These are phyloP conservation scores for Mallotus repandus DNA, from an alignment of 441 rosid genomes.

Conservation along the genomic window DNA sequence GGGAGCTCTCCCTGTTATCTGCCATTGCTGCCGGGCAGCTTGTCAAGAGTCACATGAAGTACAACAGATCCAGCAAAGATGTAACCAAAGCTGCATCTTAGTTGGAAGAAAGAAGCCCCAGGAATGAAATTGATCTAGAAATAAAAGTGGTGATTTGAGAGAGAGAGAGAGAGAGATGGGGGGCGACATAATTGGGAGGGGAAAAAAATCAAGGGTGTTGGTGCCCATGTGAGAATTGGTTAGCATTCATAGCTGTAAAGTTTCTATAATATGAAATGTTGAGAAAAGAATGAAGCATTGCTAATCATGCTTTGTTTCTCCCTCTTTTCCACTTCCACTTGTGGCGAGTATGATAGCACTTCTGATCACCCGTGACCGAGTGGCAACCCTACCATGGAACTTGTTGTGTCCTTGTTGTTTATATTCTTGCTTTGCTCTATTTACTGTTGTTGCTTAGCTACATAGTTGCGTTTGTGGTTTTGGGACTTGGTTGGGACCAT, in stretches of 20 bases:
- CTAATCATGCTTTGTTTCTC: conserved; percentile 13
- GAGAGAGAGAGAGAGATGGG: background rate
- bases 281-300: conserved; percentile 16
- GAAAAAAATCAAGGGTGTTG: background rate
- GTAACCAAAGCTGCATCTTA: conserved; percentile 36
- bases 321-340: background rate
- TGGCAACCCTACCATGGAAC: background rate
- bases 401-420: conserved; percentile 16
- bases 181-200: background rate
- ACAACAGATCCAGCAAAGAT: conserved; percentile 86
- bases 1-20: conserved; percentile 87
- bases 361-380: background rate
- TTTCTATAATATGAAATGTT: background rate
- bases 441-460: background rate
- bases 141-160: conserved; percentile 8
- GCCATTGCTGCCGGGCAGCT: conserved; percentile 93
- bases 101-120: conserved; percentile 8
- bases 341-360: no score
- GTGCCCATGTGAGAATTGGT: conserved; percentile 17
- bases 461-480: background rate
- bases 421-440: background rate
- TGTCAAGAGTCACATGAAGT: conserved; percentile 88
- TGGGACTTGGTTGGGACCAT: conserved; percentile 13
- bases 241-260: conserved; percentile 24
- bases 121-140: conserved; percentile 14